phyloP scores from a whole-genome alignment of 208 protist genomes.

The Trypanosoma avium region DNA sequence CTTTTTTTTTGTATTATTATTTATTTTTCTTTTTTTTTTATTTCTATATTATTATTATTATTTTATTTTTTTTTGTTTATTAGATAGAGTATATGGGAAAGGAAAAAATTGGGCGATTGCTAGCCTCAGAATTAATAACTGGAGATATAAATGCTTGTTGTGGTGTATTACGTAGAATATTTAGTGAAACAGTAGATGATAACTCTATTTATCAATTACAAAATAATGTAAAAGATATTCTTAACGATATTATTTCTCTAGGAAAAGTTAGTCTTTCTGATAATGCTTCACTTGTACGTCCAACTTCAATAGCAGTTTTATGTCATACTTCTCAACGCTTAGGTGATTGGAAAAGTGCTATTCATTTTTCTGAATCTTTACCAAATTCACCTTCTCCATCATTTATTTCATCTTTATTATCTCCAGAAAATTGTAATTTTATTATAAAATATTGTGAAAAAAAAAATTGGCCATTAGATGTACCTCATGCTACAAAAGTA shows the following conservation, averaged over 20 bases:
- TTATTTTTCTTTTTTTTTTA: conserved; percentile 7
- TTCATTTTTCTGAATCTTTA: conserved; percentile 56
- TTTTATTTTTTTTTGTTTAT: background rate
- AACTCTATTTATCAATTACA: conserved; percentile 1
- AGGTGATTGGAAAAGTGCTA: conserved; percentile 68
- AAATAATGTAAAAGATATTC: conserved; percentile 15
- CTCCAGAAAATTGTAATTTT: conserved; percentile 41
- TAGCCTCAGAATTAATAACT: conserved; percentile 46
- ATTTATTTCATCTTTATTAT: conserved; percentile 76
- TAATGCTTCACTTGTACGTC: conserved; percentile 49
- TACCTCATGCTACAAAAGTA: conserved; percentile 63
- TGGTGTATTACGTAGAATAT: conserved; percentile 67
- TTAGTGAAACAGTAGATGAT: conserved; percentile 49
- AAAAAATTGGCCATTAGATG: conserved; percentile 54
- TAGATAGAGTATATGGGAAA: conserved; percentile 31
- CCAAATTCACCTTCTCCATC: conserved; percentile 51
- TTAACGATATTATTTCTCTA: conserved; percentile 46
- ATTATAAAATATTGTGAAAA: conserved; percentile 41
- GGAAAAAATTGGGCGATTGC: conserved; percentile 40
- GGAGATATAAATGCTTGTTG: conserved; percentile 86
- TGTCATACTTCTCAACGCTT: conserved; percentile 75
- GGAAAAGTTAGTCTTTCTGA: conserved; percentile 43
- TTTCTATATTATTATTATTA: background rate
- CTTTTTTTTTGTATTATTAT: too few species aligned
- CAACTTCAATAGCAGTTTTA: conserved; percentile 67